A percentile compares a stretch with the other conserved stretches of the same genome.
These are phyloP conservation scores for Trichophaea hybrida DNA, from an alignment of 2,329 filamentous ascomycete genomes.

Conservation along the genomic window DNA sequence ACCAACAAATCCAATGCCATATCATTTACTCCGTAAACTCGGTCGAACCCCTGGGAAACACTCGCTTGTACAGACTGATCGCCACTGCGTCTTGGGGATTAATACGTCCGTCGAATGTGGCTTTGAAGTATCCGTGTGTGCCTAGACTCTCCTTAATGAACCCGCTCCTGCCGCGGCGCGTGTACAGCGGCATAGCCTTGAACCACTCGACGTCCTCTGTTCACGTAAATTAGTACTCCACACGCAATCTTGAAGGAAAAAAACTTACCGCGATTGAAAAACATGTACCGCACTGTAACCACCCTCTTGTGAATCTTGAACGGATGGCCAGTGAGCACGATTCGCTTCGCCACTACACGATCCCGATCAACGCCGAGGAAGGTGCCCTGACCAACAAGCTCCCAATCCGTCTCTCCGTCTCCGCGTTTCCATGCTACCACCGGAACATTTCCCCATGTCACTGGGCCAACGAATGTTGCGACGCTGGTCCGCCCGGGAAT, in stretches of 20 bases:
- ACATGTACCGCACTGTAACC: constrained; percentile 98
- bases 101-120: constrained; percentile 88
- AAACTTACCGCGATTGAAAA: constrained; percentile 53
- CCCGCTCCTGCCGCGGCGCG: constrained; percentile 69
- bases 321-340: constrained; percentile 87
- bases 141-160: constrained; percentile 89
- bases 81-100: constrained; percentile 91
- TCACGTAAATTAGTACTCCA: constrained; percentile 16
- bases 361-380: constrained; percentile 54
- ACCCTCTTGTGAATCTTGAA: constrained; percentile 98
- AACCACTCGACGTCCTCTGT: constrained; percentile 92
- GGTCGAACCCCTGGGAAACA: constrained; percentile 59
- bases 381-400: constrained; percentile 75
- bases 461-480: constrained; percentile 74
- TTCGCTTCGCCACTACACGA: constrained; percentile 81
- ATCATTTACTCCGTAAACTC: constrained; percentile 32
- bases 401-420: constrained; percentile 37
- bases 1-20: background rate
- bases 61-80: constrained; percentile 73
- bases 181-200: constrained; percentile 92
- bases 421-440: constrained; percentile 50
- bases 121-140: constrained; percentile 99
- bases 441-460: constrained; percentile 87
- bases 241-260: background rate
- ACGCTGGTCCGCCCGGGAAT: constrained; percentile 83